Evolutionary conservation across 495 filamentous ascomycete species (phyloP).

Genomic region (Penicillium diatomitis): DNA sequence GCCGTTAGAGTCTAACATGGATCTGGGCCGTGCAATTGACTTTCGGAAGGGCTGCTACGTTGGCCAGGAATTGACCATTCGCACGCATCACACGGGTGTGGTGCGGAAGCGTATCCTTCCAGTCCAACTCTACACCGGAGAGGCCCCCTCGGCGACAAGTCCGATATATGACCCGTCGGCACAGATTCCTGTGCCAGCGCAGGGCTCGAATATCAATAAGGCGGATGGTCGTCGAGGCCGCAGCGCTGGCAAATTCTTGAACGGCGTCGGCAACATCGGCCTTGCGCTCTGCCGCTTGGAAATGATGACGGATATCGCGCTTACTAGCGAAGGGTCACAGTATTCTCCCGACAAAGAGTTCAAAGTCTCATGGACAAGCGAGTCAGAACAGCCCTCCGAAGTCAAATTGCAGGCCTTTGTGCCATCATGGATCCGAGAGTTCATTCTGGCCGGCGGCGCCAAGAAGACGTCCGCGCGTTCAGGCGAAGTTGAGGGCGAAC

Average conservation of each 20-base stretch:
- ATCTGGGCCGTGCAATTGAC: constrained; percentile 73
- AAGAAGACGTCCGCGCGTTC: constrained; percentile 14
- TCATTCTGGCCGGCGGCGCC: constrained; percentile 24
- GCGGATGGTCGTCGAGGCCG: constrained; percentile 46
- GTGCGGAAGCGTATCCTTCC: constrained; percentile 88
- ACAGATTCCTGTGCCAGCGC: constrained; percentile 16
- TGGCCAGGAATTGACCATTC: constrained; percentile 90
- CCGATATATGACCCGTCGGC: constrained; percentile 45
- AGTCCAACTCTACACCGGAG: constrained; percentile 56
- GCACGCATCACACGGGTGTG: constrained; percentile 87
- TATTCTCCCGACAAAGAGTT: constrained; percentile 47
- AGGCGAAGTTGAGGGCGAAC: constrained; percentile 19
- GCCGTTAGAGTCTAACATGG: constrained; percentile 77
- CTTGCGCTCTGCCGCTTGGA: constrained; percentile 83
- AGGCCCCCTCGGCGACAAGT: constrained; percentile 26
- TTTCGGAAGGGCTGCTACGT: constrained; percentile 96
- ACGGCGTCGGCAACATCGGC: constrained; percentile 73
- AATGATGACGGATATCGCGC: constrained; percentile 67
- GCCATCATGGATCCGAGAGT: constrained; percentile 60
- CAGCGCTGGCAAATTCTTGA: constrained; percentile 68
- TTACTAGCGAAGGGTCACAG: constrained; percentile 52
- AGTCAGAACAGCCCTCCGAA: constrained; percentile 27
- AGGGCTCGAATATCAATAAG: constrained; percentile 37
- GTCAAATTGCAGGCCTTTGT: constrained; percentile 79
- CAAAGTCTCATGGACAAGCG: constrained; percentile 37